Conservation (phyloP, 78 protist genomes). For the Dictyostelium intermedium region DNA sequence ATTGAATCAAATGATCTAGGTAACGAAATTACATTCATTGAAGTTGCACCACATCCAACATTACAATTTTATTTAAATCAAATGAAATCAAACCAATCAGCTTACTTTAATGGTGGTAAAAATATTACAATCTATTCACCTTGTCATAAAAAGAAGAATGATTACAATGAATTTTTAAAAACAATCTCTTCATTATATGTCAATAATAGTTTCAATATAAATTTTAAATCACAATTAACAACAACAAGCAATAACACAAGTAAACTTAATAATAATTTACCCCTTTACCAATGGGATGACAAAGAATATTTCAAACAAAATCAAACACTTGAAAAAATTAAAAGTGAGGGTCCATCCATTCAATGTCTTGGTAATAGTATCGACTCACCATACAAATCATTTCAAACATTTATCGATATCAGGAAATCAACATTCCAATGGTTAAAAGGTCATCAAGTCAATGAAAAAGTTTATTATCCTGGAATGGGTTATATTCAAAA, state of each 20-base stretch:
- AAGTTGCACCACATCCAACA: slow-evolving; percentile 31
- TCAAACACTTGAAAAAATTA: not conserved
- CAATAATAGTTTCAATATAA: not conserved
- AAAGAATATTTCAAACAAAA: not conserved
- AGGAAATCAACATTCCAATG: not conserved
- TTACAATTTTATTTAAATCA: not conserved
- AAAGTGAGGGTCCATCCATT: not conserved
- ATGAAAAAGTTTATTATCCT: slow-evolving; percentile 14
- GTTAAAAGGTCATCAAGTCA: slow-evolving; percentile 50
- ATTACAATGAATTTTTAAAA: not conserved
- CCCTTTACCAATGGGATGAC: slow-evolving; percentile 28
- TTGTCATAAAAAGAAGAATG: slow-evolving; percentile 2
- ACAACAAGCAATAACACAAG: not conserved
- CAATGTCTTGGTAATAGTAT: not conserved
- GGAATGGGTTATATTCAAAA: slow-evolving; percentile 38
- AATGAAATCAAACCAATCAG: not conserved
- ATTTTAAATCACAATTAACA: slow-evolving; percentile 1
- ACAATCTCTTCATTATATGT: not conserved
- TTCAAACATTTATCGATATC: slow-evolving; percentile 22
- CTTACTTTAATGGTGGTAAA: not conserved
- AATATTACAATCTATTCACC: not conserved
- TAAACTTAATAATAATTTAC: not conserved
- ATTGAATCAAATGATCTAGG: not conserved
- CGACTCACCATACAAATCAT: not conserved
- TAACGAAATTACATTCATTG: not conserved